Base-by-base conservation (phyloP, 768 basidiomycete species). In the Amanita rubescens region DNA sequence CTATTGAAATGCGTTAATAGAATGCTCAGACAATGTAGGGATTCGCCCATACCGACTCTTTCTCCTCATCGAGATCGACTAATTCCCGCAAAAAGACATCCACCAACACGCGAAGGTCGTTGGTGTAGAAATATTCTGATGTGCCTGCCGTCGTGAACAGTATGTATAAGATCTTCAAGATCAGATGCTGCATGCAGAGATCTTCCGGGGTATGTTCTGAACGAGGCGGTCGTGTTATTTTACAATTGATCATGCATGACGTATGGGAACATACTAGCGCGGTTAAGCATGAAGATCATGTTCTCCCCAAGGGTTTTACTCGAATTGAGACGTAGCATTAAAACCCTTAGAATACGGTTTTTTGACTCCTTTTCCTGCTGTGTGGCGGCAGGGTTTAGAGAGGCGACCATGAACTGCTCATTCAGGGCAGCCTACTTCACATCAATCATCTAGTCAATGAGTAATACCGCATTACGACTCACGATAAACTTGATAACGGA, bases 241-340 rank as follows among this genome's bases (percentile, higher is more conserved):
- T 22, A 10, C 24, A 2, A 3, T 49, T 33, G 5, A 53, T 39
- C 3, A 22, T 51, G 11, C 2, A 30, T 8, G 17, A 11, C 7
- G 20, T 7, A 41, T 39, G 24, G 9, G 6, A n/a, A 76, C 89
- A 61, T 63, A 94, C 94, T 79, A 42, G 94, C 89, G 55, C 96
- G 84, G 63, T 99, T 98, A 42, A 99, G 74, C 89, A 99, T 99
- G 68, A 97, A 99, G 53, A 99, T 97, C 77, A 99, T 81, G 65
- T 98, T 99, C 71, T 94, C 94, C 3, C 94, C 94, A 63, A 99
- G 96, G 0, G 96, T 96, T 73, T 90, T 90, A 68, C 84, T 90
- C n/a, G 81, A 82, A 3, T 87, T 85, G 24, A 90, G 69, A 17
- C 94, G 82, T n/a, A 86, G 75, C 75, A 90, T 86, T 20, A 99